A percentile compares a stretch with the other conserved stretches of the same genome.
phyloP scores from a whole-genome alignment of 1,284 basidiomycete genomes.

The Coniophora puteana region DNA sequence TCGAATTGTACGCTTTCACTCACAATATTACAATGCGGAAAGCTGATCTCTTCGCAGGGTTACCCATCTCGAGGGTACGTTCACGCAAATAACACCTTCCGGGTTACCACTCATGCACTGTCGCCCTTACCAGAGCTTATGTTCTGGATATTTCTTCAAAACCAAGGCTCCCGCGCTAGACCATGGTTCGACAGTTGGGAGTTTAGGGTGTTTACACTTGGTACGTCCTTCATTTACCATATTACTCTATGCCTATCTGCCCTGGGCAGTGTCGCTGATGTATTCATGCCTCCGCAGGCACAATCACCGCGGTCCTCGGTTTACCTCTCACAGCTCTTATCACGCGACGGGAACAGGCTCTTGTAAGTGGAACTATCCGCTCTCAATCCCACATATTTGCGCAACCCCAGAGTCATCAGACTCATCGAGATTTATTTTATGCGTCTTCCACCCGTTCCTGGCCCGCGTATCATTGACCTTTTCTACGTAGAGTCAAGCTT shows the following conservation, averaged over 20 bases:
- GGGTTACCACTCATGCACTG: constrained; percentile 7
- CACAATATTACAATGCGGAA: constrained; percentile 3
- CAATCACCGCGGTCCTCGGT: constrained; percentile 55
- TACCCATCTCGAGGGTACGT: constrained; percentile 72
- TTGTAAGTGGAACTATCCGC: constrained; percentile 40
- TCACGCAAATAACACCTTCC: not conserved
- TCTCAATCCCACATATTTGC: constrained; percentile 2
- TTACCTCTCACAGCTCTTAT: constrained; percentile 65
- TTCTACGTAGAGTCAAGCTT: constrained; percentile 50
- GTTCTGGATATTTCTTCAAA: constrained; percentile 75
- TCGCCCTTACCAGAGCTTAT: constrained; percentile 50
- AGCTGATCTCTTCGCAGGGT: constrained; percentile 41
- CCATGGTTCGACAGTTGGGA: constrained; percentile 72
- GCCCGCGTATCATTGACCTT: constrained; percentile 1
- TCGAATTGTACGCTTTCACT: constrained; percentile 55
- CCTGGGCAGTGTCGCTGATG: constrained; percentile 8
- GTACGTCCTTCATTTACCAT: constrained; percentile 32
- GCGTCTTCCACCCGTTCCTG: not conserved
- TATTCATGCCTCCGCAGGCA: constrained; percentile 39
- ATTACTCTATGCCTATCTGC: constrained; percentile 9
- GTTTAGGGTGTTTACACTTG: constrained; percentile 54
- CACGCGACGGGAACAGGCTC: constrained; percentile 49
- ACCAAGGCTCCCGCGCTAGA: constrained; percentile 62
- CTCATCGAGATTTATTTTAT: too few relatives aligned
- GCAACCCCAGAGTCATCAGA: constrained; percentile 10